Conservation (phyloP, 176 grass and related monocot species). For the Coix lacrymajobi region DNA sequence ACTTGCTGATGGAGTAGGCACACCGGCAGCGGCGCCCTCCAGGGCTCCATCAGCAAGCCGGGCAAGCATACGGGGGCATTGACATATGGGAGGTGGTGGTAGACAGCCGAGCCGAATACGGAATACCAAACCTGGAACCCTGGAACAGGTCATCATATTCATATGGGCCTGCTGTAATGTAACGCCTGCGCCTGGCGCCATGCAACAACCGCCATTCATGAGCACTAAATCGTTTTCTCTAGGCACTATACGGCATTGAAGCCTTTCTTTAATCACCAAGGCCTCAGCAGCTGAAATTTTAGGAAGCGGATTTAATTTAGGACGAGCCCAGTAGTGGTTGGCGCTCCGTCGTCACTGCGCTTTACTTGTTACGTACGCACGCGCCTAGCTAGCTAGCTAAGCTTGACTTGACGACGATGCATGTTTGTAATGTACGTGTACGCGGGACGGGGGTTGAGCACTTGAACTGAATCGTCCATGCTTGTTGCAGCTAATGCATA, state of each 20-base stretch:
- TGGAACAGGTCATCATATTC: conserved; percentile 17
- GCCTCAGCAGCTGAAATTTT: conserved; percentile 25
- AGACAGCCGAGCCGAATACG: background rate
- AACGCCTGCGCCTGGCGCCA: conserved; percentile 10
- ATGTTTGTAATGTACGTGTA: too few relatives aligned
- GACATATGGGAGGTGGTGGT: background rate
- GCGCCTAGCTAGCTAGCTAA: background rate
- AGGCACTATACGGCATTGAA: conserved; percentile 40
- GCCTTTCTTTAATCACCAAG: conserved; percentile 1
- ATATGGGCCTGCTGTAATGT: background rate
- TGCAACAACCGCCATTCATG: conserved; percentile 51
- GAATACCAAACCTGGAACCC: background rate
- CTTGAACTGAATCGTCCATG: background rate
- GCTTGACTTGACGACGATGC: too few relatives aligned
- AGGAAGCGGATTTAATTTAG: conserved; percentile 22
- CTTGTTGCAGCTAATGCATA: background rate
- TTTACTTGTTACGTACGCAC: too few relatives aligned
- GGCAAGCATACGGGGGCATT: background rate
- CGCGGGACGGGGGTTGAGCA: too few relatives aligned
- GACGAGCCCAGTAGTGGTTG: background rate
- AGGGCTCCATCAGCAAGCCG: background rate
- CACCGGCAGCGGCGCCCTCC: background rate
- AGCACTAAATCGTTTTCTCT: conserved; percentile 26
- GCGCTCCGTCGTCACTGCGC: background rate
- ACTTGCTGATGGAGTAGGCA: background rate